Evolutionary conservation across 306 rosid species (phyloP).

Genomic region (Delonix regia): DNA sequence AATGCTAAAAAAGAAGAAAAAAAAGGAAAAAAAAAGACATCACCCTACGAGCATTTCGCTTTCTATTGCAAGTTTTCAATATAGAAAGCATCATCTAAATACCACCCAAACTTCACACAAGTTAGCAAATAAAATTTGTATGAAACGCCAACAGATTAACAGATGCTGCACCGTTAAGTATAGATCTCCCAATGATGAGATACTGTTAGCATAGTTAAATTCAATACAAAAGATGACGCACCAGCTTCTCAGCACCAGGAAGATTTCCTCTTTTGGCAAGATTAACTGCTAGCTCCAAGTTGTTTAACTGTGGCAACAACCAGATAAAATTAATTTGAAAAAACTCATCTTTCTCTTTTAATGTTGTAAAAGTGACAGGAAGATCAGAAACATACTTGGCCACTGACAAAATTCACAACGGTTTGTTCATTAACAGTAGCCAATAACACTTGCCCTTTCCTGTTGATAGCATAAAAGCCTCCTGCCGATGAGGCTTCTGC

Average conservation of each 20-base stretch:
- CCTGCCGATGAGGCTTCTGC: conserved; percentile 93
- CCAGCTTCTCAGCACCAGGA: conserved; percentile 99
- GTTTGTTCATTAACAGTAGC: conserved; percentile 99
- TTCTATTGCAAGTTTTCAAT: neutral
- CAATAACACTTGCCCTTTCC: conserved; percentile 97
- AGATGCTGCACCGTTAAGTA: conserved; percentile 6
- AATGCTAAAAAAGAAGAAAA: neutral
- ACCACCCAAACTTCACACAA: conserved; percentile 10
- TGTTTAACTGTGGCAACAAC: conserved; percentile 69
- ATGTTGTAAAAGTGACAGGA: conserved; percentile 28
- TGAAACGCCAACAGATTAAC: conserved; percentile 20
- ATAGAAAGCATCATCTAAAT: neutral
- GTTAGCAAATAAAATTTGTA: conserved; percentile 12
- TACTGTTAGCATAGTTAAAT: conserved; percentile 9
- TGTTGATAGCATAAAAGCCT: conserved; percentile 95
- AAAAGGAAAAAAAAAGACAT: conserved; percentile 15
- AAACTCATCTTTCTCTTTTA: neutral
- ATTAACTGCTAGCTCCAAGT: conserved; percentile 98
- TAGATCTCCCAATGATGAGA: conserved; percentile 13
- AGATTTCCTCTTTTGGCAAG: conserved; percentile 99
- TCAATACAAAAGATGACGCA: conserved; percentile 37
- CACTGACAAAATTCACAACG: conserved; percentile 93
- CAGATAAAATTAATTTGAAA: conserved; percentile 25
- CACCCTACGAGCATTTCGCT: neutral
- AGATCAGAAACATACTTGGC: conserved; percentile 66